Evolutionary conservation across 345 rosid genomes (phyloP), one percentile per base, ranked within the genome.

Genomic region (Heritiera littoralis): DNA sequence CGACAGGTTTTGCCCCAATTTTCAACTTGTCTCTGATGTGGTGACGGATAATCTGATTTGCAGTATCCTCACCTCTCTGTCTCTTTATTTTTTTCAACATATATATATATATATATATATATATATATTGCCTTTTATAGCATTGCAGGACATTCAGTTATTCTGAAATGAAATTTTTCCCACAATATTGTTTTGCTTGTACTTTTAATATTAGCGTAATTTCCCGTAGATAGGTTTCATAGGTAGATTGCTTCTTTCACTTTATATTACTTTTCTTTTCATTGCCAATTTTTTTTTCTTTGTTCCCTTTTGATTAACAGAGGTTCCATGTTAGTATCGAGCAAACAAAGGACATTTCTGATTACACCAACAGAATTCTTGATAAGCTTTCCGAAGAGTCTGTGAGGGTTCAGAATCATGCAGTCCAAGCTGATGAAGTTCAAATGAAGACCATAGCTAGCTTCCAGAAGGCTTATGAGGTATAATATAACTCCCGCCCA

Each of bases 401-500:
- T 32, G 81, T 86, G 75, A 89, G 66, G 61, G 90, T 92, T 72
- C 91, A 90, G 83, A 80, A 82, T 55, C 92, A 89, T 86, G 89
- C 91, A 32, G 80, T 60, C 12, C 83, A 88, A 78, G 88, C 90
- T 71, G 89, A 92, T 80, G 92, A 91, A 67, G 75, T 64, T 80
- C 98, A 97, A 87, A 88, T 90, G 86, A 83, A 90, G 67, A 89
- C 92, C 87, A 88, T 96, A 65, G 80, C 77, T 38, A 92, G 90
- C 78, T 96, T 96, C 80, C 95, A 92, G 88, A 93, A 87, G 85
- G 91, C 94, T 78, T 94, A 89, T 72, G 95, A 94, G 92, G 98
- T 68, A 66, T 43, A 66, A 61, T 7, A 46, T 17, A 18, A 11
- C 20, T 56, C 55, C 5, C 8, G 12, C 23, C 52, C 66, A 49